Percentiles rank a stretch among this genome's conserved stretches.
Evolutionary conservation across 768 basidiomycete species (phyloP).

Genomic region (Auricularia sp.): DNA sequence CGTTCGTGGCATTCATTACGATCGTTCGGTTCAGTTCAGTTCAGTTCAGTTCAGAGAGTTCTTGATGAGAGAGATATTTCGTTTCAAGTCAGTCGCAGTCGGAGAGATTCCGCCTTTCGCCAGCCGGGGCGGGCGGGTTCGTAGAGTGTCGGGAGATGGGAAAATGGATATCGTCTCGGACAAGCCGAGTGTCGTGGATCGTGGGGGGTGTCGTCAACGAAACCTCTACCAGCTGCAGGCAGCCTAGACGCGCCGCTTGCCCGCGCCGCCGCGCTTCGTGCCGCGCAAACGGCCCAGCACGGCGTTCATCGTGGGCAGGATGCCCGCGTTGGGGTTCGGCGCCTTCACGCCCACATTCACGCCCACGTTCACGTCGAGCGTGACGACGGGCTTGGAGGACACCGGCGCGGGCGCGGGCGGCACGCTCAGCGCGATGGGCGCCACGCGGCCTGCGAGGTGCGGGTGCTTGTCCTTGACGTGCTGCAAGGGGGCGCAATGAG

Average conservation of each 20-base stretch:
- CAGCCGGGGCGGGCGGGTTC: too few relatives aligned
- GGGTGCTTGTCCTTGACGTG: slow-evolving; percentile 1
- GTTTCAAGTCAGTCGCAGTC: neutral
- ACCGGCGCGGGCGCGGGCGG: neutral
- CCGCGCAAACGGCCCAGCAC: neutral
- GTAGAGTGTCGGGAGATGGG: too few relatives aligned
- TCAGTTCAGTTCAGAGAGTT: neutral
- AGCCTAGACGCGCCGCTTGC: neutral
- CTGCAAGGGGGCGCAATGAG: neutral
- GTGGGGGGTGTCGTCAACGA: neutral
- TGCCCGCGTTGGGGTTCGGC: slow-evolving; percentile 1
- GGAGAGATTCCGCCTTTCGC: too few relatives aligned
- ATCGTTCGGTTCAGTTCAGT: neutral
- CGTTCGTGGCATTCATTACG: neutral
- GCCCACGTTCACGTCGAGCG: neutral
- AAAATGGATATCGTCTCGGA: neutral
- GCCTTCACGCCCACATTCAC: neutral
- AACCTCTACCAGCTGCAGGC: too few relatives aligned
- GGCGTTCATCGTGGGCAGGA: slow-evolving; percentile 1
- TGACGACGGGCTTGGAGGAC: neutral
- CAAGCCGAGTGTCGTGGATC: neutral
- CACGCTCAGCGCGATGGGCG: neutral
- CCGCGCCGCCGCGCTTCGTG: neutral
- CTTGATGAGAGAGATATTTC: neutral
- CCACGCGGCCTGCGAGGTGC: neutral